Evolutionary conservation across 2,329 filamentous ascomycete species (phyloP).

Genomic region (Aspergillus sp.): DNA sequence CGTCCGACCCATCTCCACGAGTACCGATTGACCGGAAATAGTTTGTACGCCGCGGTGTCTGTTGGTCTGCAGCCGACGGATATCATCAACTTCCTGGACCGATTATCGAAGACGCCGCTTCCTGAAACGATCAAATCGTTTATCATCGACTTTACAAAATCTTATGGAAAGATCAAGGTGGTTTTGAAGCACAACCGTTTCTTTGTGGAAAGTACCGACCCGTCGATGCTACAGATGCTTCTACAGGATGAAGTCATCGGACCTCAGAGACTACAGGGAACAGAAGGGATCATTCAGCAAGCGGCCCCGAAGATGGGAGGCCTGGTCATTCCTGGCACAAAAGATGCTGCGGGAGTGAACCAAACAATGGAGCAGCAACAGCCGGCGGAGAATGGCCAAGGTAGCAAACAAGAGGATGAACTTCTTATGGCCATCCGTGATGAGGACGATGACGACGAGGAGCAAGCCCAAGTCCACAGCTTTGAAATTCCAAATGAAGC

Average conservation of each 20-base stretch:
- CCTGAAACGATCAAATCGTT: slow-evolving; percentile 76
- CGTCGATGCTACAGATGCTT: slow-evolving; percentile 78
- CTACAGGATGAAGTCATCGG: slow-evolving; percentile 80
- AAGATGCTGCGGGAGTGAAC: slow-evolving; percentile 81
- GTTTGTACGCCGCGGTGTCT: slow-evolving; percentile 89
- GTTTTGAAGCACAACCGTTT: slow-evolving; percentile 93
- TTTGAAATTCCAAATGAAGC: slow-evolving; percentile 82
- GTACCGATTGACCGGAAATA: slow-evolving; percentile 86
- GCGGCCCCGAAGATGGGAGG: slow-evolving; percentile 81
- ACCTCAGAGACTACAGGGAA: slow-evolving; percentile 68
- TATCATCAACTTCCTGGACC: slow-evolving; percentile 83
- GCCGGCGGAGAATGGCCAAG: slow-evolving; percentile 33
- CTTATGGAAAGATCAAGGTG: slow-evolving; percentile 92
- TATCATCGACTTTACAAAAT: slow-evolving; percentile 77
- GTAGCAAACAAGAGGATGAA: slow-evolving; percentile 51
- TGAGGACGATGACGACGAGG: slow-evolving; percentile 71
- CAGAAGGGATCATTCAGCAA: slow-evolving; percentile 69
- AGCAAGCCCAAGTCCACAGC: slow-evolving; percentile 82
- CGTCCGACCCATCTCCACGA: slow-evolving; percentile 89
- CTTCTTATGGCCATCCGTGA: slow-evolving; percentile 65
- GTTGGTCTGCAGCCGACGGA: slow-evolving; percentile 86
- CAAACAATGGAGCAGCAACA: slow-evolving; percentile 55
- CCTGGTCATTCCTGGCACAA: slow-evolving; percentile 89
- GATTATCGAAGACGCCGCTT: slow-evolving; percentile 82
- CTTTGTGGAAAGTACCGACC: slow-evolving; percentile 87